Percentiles rank a stretch among this genome's conserved stretches.
These are phyloP conservation scores for Xanthoconium separans DNA, from an alignment of 1,284 basidiomycete genomes.

Conservation along the genomic window DNA sequence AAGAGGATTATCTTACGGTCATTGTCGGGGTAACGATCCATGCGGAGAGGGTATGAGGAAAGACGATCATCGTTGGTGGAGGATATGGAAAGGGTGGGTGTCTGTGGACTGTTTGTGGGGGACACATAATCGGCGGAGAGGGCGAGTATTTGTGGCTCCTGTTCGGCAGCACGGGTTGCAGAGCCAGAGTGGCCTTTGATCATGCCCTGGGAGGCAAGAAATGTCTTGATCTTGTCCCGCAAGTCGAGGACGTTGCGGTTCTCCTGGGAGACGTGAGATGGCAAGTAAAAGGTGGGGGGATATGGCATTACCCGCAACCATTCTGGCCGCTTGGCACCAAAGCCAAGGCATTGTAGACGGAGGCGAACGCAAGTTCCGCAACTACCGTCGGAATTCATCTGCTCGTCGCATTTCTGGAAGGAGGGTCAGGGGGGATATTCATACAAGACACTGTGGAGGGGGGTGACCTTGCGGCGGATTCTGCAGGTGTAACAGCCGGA, in stretches of 20 bases:
- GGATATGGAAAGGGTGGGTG: conserved; percentile 49
- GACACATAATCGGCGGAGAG: conserved; percentile 47
- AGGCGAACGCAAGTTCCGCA: conserved; percentile 79
- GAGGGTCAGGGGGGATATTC: conserved; percentile 4
- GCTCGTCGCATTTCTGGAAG: conserved; percentile 79
- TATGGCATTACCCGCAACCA: conserved; percentile 65
- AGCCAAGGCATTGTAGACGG: conserved; percentile 81
- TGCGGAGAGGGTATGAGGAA: conserved; percentile 44
- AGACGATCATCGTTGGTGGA: conserved; percentile 43
- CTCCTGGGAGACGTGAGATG: conserved; percentile 46
- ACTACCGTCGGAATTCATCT: conserved; percentile 54
- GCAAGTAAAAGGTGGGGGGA: not conserved
- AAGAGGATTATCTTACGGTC: conserved; percentile 26
- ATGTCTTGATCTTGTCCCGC: conserved; percentile 73
- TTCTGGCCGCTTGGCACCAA: conserved; percentile 79
- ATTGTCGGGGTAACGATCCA: conserved; percentile 36
- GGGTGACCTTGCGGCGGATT: conserved; percentile 70
- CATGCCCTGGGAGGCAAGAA: conserved; percentile 77
- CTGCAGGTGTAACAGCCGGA: conserved; percentile 84
- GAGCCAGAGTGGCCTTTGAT: conserved; percentile 80
- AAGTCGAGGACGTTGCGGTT: conserved; percentile 63
- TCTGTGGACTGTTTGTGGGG: conserved; percentile 53
- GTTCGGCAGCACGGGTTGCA: conserved; percentile 53
- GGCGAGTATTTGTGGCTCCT: conserved; percentile 54
- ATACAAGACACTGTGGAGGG: conserved; percentile 11